Evolutionary conservation across 2,329 filamentous ascomycete genomes (phyloP).

Genomic region (Sporothrix mexicana): DNA sequence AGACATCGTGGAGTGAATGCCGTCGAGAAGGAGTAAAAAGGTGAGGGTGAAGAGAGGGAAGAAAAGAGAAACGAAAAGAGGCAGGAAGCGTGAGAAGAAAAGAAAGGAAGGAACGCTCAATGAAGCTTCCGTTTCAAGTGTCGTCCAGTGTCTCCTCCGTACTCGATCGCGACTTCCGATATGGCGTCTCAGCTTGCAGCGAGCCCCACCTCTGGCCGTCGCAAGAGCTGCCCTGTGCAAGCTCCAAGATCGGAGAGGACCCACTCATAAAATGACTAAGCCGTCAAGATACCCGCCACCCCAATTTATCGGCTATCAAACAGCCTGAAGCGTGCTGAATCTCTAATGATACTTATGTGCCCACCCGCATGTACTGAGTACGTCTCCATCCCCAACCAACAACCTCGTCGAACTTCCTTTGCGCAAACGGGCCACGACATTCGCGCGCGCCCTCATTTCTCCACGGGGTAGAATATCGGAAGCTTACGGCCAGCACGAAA

Average conservation of each 20-base stretch:
- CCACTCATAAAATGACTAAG: constrained; percentile 10
- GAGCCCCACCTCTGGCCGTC: constrained; percentile 15
- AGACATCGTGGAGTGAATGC: constrained; percentile 28
- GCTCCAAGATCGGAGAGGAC: neutral
- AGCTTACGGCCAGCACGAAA: neutral
- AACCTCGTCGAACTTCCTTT: neutral
- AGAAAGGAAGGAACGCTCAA: too few relatives aligned
- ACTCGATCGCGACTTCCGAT: neutral
- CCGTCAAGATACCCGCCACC: constrained; percentile 24
- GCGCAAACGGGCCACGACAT: neutral
- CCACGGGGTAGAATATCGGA: neutral
- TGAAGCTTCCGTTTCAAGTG: too few relatives aligned
- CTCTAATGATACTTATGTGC: neutral
- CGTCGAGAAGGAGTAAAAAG: neutral
- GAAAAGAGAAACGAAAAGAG: neutral
- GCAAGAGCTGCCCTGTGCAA: neutral
- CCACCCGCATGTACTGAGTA: too few relatives aligned
- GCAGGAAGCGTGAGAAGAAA: neutral
- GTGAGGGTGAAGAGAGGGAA: neutral
- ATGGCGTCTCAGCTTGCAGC: constrained; percentile 7
- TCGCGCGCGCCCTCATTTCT: neutral
- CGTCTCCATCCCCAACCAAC: neutral
- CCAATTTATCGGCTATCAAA: constrained; percentile 9
- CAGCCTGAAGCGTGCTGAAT: neutral
- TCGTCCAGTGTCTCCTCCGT: too few relatives aligned